These are phyloP conservation scores for Picocystis sp. DNA, from an alignment of 163 green algal species.

Conservation along the genomic window DNA sequence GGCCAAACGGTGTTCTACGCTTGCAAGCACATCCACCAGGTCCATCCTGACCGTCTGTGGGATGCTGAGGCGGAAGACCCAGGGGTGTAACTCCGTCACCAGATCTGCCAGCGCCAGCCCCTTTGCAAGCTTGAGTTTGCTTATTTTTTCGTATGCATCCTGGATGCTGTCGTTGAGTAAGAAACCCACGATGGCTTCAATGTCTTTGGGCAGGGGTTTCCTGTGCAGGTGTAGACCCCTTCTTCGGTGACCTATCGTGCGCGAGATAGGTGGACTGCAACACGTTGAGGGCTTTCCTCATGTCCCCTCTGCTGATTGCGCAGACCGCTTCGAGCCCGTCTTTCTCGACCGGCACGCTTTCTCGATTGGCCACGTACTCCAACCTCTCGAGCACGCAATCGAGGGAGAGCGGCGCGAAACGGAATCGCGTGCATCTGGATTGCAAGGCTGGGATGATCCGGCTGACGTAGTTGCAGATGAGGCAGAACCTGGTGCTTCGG, in stretches of 20 bases:
- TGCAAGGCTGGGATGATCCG: conserved; percentile 98
- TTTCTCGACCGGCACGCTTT: conserved; percentile 14
- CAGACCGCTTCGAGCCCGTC: conserved; percentile 59
- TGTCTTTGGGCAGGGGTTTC: conserved; percentile 74
- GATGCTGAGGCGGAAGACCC: conserved; percentile 58
- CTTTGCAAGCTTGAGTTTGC: conserved; percentile 46
- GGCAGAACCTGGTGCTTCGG: conserved; percentile 89
- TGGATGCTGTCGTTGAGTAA: conserved; percentile 76
- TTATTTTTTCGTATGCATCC: conserved; percentile 32
- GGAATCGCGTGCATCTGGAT: conserved; percentile 90
- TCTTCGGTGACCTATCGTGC: conserved; percentile 38
- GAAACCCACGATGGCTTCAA: conserved; percentile 43
- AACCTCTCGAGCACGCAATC: conserved; percentile 52
- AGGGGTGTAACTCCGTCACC: conserved; percentile 71
- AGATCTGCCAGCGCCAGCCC: conserved; percentile 86
- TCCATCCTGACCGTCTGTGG: conserved; percentile 33
- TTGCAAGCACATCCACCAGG: conserved; percentile 63
- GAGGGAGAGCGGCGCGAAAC: conserved; percentile 71
- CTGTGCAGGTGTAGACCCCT: conserved; percentile 72
- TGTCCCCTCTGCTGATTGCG: conserved; percentile 68
- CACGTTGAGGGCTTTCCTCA: conserved; percentile 90
- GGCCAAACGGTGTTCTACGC: conserved; percentile 73
- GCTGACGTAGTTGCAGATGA: conserved; percentile 99
- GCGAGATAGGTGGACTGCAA: conserved; percentile 67
- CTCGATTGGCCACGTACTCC: conserved; percentile 38